These are phyloP conservation scores for Vinca minor DNA, from an alignment of 257 asterid species.

Conservation along the genomic window DNA sequence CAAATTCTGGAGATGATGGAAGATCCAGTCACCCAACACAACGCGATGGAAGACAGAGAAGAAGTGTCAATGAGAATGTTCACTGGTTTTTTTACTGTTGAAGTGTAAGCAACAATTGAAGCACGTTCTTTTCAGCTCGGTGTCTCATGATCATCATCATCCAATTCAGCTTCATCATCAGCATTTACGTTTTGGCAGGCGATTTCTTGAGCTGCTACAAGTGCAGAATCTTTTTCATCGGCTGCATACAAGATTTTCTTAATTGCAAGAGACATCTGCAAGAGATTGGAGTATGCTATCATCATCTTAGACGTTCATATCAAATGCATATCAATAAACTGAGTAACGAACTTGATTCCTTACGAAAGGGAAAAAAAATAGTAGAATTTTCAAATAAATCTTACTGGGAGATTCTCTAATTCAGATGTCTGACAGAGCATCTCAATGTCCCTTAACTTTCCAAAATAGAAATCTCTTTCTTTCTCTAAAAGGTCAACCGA, in stretches of 20 bases:
- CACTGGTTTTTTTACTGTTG: too few relatives aligned
- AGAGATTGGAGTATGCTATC: not conserved
- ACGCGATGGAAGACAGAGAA: not conserved
- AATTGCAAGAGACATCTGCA: conserved; percentile 61
- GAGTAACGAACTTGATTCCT: not conserved
- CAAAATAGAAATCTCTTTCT: conserved; percentile 90
- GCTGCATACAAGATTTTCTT: conserved; percentile 71
- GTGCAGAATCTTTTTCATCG: conserved; percentile 62
- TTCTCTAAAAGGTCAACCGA: conserved; percentile 74
- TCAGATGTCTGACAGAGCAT: conserved; percentile 70
- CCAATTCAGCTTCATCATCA: conserved; percentile 28
- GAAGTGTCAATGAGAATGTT: not conserved
- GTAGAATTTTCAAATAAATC: conserved; percentile 13
- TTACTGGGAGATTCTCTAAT: conserved; percentile 52
- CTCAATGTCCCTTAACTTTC: conserved; percentile 72
- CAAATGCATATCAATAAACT: not conserved
- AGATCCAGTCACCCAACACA: conserved; percentile 5
- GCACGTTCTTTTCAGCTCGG: not conserved
- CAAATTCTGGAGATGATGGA: conserved; percentile 1
- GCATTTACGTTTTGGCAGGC: conserved; percentile 25
- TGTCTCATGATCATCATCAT: conserved; percentile 21
- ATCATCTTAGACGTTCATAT: too few relatives aligned
- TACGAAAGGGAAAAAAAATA: not conserved
- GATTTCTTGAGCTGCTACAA: conserved; percentile 72
- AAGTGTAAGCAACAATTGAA: not conserved